A percentile compares a stretch with the other conserved stretches of the same genome.
Conservation (phyloP, 2,329 filamentous ascomycete genomes). For the Verticillium alfalfae region DNA sequence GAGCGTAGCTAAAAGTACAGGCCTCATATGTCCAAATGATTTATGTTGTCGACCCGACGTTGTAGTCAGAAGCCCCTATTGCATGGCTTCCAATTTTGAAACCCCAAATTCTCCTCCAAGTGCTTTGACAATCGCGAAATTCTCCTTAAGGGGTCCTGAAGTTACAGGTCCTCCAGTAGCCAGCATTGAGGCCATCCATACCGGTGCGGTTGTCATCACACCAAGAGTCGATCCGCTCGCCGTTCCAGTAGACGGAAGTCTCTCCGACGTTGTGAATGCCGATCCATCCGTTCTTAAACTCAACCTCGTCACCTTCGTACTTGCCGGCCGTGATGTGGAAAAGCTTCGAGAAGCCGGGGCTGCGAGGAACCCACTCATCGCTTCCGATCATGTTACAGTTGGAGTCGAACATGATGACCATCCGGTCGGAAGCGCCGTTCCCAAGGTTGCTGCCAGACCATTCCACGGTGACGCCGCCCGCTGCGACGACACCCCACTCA, state of each 20-base stretch:
- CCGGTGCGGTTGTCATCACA: neutral
- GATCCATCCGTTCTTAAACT: neutral
- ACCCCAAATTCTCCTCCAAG: too few species aligned
- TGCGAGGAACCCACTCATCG: neutral
- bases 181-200: neutral
- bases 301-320: neutral
- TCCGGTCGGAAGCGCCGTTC: neutral
- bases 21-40: too few species aligned
- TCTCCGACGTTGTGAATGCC: neutral
- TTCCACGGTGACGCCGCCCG: neutral
- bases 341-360: neutral
- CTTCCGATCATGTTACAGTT: neutral
- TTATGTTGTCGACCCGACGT: too few species aligned
- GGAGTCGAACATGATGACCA: neutral
- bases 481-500: neutral
- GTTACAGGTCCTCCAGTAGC: slow-evolving; percentile 12
- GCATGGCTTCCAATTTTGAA: too few species aligned
- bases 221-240: neutral
- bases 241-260: neutral
- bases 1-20: too few species aligned
- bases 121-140: too few species aligned
- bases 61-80: too few species aligned
- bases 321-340: neutral
- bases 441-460: neutral
- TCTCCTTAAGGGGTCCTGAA: neutral